Base-by-base conservation (phyloP, 2,329 filamentous ascomycete species). In the Chaetothyriales sp. region DNA sequence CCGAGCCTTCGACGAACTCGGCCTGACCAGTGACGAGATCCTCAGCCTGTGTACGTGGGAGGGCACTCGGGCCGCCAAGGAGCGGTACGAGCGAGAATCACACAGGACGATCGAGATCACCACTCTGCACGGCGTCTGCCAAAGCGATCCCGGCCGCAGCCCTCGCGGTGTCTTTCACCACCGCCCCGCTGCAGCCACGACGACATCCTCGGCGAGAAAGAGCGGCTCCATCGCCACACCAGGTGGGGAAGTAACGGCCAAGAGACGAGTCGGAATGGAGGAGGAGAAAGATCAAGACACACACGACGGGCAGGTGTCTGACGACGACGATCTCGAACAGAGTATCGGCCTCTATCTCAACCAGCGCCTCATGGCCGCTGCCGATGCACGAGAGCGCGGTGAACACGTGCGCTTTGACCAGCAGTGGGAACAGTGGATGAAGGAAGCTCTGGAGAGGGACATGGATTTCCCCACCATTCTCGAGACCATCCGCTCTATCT, bases 31-130 rank as follows among this genome's bases (percentile, higher is more conserved):
- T 52, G 67, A 70, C 37, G 80, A 83, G 62, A 81, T 83, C 53
- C 71, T 75, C 50, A 76, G 73, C 43, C 72, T 83, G 54, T 83
- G 80, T 66, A 74, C 77, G 52, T 83, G 80, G 72, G 68, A 76
- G 58, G 67, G 72, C 13, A 73, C 73, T 56, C 71, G 73, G 62
- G 73, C 69, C 29, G 69, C 69, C 15, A 68, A 70, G 49, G 65
- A 73, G 56, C 66, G 67, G 51, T 73, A 72, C 57, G 69, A 73
- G 57, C 67, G 64, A 46, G 79, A 83, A 60, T 76, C 80, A 65
- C 73, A 75, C n/a, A 69, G 77, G 37, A 75, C 69, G 46, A 78
- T 83, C 44, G 66, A 67, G 52, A 80, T 83, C 61, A 83, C 80
- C 2, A 83, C 80, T 3, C 78, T 76, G 33, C 71, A 77, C 56